Conservation (phyloP, 1,284 basidiomycete species). For the Takashimella koratensis region DNA sequence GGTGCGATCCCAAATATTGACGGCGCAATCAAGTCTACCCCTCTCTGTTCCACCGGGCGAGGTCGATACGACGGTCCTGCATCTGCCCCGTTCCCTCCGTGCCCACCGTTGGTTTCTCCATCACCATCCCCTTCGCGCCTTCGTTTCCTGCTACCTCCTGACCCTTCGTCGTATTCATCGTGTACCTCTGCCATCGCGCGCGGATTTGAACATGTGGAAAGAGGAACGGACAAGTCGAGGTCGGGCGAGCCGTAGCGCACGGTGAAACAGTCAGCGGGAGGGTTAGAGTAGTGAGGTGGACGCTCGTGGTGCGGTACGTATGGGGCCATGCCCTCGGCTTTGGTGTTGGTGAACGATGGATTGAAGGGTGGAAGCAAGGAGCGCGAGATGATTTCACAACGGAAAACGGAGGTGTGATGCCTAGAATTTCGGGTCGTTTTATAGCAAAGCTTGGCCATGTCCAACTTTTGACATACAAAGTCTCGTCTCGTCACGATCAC, state of each 20-base stretch:
- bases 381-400: too few species aligned
- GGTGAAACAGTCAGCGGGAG: slow-evolving; percentile 3
- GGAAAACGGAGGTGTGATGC: too few species aligned
- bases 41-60: background rate
- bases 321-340: slow-evolving; percentile 2
- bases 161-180: slow-evolving; percentile 8
- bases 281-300: slow-evolving; percentile 17
- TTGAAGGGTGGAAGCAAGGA: too few species aligned
- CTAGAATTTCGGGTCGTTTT: too few species aligned
- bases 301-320: slow-evolving; percentile 38
- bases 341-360: too few species aligned
- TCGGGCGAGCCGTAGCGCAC: slow-evolving; percentile 39
- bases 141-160: slow-evolving; percentile 31
- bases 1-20: slow-evolving; percentile 91
- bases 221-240: slow-evolving; percentile 16
- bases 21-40: slow-evolving; percentile 57
- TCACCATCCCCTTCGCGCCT: slow-evolving; percentile 14
- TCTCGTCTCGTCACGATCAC: too few species aligned
- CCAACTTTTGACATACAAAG: too few species aligned
- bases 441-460: too few species aligned
- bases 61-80: background rate
- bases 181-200: slow-evolving; percentile 1
- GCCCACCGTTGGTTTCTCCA: background rate
- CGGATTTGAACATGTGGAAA: background rate
- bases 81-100: background rate